Conservation (phyloP, 169 alveolate genomes). For the Cyclospora cayetanensis region DNA sequence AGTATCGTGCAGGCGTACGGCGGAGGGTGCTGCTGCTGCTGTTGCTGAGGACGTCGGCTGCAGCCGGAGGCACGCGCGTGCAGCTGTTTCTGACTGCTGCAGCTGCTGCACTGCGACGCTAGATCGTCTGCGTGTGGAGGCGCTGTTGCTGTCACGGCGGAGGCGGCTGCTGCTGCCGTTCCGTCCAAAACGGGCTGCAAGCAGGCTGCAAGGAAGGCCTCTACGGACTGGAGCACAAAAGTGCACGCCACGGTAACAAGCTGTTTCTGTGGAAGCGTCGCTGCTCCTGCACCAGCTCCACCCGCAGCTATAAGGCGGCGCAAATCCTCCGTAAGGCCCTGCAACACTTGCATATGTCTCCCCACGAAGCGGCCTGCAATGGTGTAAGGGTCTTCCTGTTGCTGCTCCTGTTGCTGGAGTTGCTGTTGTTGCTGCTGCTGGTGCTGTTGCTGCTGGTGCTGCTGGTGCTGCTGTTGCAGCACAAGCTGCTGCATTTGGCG, state of each 20-base stretch:
- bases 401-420: neutral
- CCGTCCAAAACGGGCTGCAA: neutral
- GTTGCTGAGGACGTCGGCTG: conserved; percentile 3
- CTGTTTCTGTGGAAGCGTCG: neutral
- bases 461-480: conserved; percentile 46
- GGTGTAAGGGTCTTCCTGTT: conserved; percentile 17
- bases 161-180: conserved; percentile 18
- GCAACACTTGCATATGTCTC: neutral
- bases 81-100: neutral
- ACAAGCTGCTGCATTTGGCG: conserved; percentile 11
- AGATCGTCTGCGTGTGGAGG: neutral
- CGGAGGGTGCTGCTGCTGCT: conserved; percentile 13
- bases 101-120: neutral
- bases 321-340: neutral
- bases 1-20: neutral
- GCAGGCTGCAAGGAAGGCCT: conserved; percentile 1
- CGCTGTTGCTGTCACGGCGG: neutral
- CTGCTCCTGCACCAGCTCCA: conserved; percentile 1
- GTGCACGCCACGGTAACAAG: neutral
- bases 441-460: conserved; percentile 36
- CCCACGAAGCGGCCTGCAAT: neutral
- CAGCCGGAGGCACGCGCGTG: neutral
- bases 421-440: neutral
- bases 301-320: neutral
- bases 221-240: conserved; percentile 9